Percentiles rank a stretch among this genome's conserved stretches.
Conservation (phyloP, 352 stramenopile species). For the Hyaloperonospora arabidopsidis region DNA sequence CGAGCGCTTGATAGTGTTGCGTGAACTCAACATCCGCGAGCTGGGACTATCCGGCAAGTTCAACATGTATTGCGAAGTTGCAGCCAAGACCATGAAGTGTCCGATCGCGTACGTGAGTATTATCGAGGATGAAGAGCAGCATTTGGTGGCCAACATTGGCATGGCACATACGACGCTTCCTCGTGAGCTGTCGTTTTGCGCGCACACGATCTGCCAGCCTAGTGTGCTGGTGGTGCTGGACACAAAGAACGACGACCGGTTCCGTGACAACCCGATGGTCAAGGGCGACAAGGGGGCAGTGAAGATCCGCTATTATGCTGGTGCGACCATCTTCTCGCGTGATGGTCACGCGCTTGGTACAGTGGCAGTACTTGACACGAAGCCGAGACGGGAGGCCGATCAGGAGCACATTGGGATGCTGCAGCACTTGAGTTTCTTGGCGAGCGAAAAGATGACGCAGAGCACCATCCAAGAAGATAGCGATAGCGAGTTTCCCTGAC, state of each 20-base stretch:
- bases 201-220: conserved; percentile 78
- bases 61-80: conserved; percentile 85
- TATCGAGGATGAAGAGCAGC: conserved; percentile 77
- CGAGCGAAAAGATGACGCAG: conserved; percentile 84
- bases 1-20: conserved; percentile 61
- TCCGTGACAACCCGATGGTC: conserved; percentile 84
- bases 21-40: conserved; percentile 72
- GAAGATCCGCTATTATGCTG: conserved; percentile 85
- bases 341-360: conserved; percentile 74
- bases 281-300: conserved; percentile 75
- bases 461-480: conserved; percentile 71
- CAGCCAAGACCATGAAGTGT: conserved; percentile 84
- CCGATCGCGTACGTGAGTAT: conserved; percentile 83
- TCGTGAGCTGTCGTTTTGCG: conserved; percentile 78
- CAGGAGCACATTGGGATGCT: conserved; percentile 84
- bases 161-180: conserved; percentile 76
- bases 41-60: conserved; percentile 70
- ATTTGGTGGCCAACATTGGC: conserved; percentile 77
- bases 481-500: conserved; percentile 72
- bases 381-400: conserved; percentile 64
- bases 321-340: conserved; percentile 73
- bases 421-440: conserved; percentile 80
- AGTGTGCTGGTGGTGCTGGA: conserved; percentile 78
- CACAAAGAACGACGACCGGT: conserved; percentile 79
- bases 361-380: conserved; percentile 80